Percentiles rank a stretch among this genome's conserved stretches.
phyloP scores from a whole-genome alignment of 306 rosid species.

The Dalbergia oliveri region DNA sequence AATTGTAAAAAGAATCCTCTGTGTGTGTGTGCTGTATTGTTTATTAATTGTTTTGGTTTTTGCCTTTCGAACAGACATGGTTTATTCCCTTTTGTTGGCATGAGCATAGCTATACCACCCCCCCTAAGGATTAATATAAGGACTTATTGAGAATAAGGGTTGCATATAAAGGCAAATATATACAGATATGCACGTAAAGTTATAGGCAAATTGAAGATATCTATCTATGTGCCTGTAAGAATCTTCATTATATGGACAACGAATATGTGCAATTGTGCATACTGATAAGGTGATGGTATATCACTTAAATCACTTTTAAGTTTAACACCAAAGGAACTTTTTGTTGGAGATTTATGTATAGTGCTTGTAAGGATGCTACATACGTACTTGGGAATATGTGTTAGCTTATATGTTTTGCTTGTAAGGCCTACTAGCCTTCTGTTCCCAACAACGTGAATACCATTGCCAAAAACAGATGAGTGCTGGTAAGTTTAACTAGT shows the following conservation, averaged over 20 bases:
- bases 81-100: slow-evolving; percentile 33
- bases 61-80: slow-evolving; percentile 10
- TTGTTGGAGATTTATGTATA: slow-evolving; percentile 32
- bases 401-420: background rate
- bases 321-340: slow-evolving; percentile 27
- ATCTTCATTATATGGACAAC: slow-evolving; percentile 31
- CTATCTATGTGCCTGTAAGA: slow-evolving; percentile 26
- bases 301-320: slow-evolving; percentile 25
- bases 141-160: background rate
- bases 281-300: slow-evolving; percentile 5
- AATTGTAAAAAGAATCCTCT: slow-evolving; percentile 18
- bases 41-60: slow-evolving; percentile 33
- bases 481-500: slow-evolving; percentile 16
- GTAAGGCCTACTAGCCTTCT: slow-evolving; percentile 14
- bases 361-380: slow-evolving; percentile 30
- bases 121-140: slow-evolving; percentile 8
- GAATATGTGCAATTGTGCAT: slow-evolving; percentile 35
- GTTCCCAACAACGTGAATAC: slow-evolving; percentile 23
- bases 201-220: slow-evolving; percentile 25
- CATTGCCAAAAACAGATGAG: slow-evolving; percentile 35
- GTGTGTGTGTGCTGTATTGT: slow-evolving; percentile 25
- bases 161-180: slow-evolving; percentile 11
- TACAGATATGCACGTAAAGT: slow-evolving; percentile 36
- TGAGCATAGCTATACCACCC: slow-evolving; percentile 41
- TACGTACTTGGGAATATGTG: slow-evolving; percentile 7